Evolutionary conservation across 495 filamentous ascomycete genomes (phyloP).

Genomic region (Penicillium maclennaniae): DNA sequence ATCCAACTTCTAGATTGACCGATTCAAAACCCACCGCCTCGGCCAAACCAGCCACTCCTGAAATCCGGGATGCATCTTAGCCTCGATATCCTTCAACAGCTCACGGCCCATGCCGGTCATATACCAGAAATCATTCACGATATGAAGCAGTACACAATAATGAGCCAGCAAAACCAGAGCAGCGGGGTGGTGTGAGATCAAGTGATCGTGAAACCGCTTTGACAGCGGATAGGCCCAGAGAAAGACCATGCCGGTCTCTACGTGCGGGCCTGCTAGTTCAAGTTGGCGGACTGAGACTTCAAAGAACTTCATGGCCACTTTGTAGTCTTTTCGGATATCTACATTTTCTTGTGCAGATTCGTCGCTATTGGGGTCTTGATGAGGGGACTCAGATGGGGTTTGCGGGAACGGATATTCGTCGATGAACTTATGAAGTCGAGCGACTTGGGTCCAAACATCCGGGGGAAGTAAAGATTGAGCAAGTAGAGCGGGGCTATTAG

Average conservation of each 20-base stretch:
- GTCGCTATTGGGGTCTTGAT: neutral
- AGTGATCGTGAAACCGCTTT: conserved; percentile 39
- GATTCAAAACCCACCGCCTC: conserved; percentile 15
- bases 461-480: conserved; percentile 20
- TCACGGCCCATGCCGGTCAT: conserved; percentile 29
- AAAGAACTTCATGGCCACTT: conserved; percentile 6
- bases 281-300: conserved; percentile 13
- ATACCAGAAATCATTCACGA: conserved; percentile 39
- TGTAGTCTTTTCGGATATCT: conserved; percentile 17
- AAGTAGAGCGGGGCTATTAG: conserved; percentile 3
- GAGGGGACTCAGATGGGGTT: conserved; percentile 3
- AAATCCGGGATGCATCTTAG: conserved; percentile 12
- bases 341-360: neutral
- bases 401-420: conserved; percentile 17
- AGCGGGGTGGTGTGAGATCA: conserved; percentile 43
- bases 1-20: neutral
- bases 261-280: conserved; percentile 18
- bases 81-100: conserved; percentile 23
- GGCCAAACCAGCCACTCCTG: conserved; percentile 25
- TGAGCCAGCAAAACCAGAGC: conserved; percentile 42
- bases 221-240: conserved; percentile 44
- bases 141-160: conserved; percentile 38
- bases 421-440: conserved; percentile 15
- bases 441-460: conserved; percentile 13
- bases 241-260: conserved; percentile 19